Evolutionary conservation across 768 basidiomycete species (phyloP), one percentile per base, ranked within the genome.

Genomic region (Tylopilus sp.): DNA sequence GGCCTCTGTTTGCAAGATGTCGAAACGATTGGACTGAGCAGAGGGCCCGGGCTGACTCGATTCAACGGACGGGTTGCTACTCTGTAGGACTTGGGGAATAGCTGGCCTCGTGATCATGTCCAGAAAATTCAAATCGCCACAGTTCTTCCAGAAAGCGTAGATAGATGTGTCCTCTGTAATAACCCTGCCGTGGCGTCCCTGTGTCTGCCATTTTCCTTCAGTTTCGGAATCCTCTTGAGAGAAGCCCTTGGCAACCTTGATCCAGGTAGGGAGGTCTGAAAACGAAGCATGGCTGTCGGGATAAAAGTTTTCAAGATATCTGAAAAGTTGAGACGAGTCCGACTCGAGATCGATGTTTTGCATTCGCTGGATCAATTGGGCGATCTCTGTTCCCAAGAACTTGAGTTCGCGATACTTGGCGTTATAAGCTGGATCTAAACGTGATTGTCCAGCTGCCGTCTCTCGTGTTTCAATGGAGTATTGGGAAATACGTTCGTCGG

Each of bases 391-490:
- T 57, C 84, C 74, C 4, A 77, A 63, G 0, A 49, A 30, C 63
- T 79, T 81, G 44, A 84, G 66, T 0, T 65, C 65, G 3, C 62
- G 57, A 48, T 67, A 73, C 35, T 76, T 69, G 3, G 62, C 42
- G 4, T 55, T 57, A 30, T 70, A 71, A 0, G 69, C 59, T 4
- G 65, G 62, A 47, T 73, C 63, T 17, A 83, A 69, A 0, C 73
- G 71, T 0, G 77, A 76, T 30, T 69, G 62, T 3, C 73, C 70
- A 0, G 72, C 72, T 30, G 68, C 65, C 59, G 56, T 62, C 58
- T 88, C 86, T 15, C 85, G 62, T 1, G 72, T 77, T 52, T 85
- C 79, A 15, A 91, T 74, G 4, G 78, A 81, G 63, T 75, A 88
- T 44, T 82, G 45, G 1, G 76, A 69, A n/a, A 88, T 79, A 17